Evolutionary conservation across 2,329 filamentous ascomycete genomes (phyloP).

Genomic region (Trichoderma sp.): DNA sequence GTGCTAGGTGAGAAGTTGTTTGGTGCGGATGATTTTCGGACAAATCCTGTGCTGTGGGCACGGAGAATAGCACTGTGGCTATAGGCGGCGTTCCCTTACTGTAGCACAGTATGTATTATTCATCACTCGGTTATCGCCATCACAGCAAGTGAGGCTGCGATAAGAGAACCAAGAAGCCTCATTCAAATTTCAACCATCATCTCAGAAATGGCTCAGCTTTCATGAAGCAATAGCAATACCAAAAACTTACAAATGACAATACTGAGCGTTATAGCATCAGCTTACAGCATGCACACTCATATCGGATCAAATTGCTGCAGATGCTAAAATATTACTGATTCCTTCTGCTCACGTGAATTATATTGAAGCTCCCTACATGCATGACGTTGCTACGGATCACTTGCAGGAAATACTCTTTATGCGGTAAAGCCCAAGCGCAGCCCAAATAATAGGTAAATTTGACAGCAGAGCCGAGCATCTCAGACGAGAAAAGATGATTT

Average conservation of each 20-base stretch:
- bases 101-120: neutral
- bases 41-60: slow-evolving; percentile 31
- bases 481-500: neutral
- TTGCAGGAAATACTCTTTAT: neutral
- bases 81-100: neutral
- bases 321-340: neutral
- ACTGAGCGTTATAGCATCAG: neutral
- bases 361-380: neutral
- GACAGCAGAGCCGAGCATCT: neutral
- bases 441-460: neutral
- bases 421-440: neutral
- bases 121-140: slow-evolving; percentile 10
- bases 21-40: slow-evolving; percentile 36
- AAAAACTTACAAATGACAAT: neutral
- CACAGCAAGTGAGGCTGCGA: neutral
- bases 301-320: neutral
- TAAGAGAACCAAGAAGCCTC: neutral
- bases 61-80: slow-evolving; percentile 25
- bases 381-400: neutral
- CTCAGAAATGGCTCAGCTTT: neutral
- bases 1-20: slow-evolving; percentile 27
- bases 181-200: neutral
- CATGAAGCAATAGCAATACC: too few species aligned
- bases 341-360: slow-evolving; percentile 10
- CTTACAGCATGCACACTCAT: neutral